phyloP scores from a whole-genome alignment of 768 basidiomycete species.

The Hemileccinum rubropunctum region DNA sequence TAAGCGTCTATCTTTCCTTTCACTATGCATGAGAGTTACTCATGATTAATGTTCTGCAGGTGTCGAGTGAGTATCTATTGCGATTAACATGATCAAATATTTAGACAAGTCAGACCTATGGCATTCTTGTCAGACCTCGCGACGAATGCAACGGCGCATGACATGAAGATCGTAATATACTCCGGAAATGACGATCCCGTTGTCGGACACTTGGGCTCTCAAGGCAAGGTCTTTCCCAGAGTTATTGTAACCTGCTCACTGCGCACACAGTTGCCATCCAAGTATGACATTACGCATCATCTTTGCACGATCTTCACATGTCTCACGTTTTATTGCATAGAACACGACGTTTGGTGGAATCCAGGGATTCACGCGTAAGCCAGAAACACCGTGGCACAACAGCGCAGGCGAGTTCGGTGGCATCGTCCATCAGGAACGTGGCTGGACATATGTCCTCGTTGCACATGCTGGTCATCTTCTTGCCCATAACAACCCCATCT shows the following conservation, averaged over 20 bases:
- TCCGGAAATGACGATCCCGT: constrained; percentile 70
- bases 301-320: neutral
- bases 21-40: neutral
- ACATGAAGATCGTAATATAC: constrained; percentile 51
- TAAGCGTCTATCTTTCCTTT: constrained; percentile 13
- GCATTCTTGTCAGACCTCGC: constrained; percentile 61
- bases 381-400: constrained; percentile 64
- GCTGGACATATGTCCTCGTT: constrained; percentile 45
- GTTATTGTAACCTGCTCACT: constrained; percentile 1
- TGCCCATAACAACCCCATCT: constrained; percentile 30
- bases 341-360: constrained; percentile 81
- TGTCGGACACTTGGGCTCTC: constrained; percentile 57
- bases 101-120: constrained; percentile 45
- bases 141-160: constrained; percentile 52
- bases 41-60: constrained; percentile 18
- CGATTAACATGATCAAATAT: neutral
- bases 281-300: constrained; percentile 24
- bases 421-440: constrained; percentile 70
- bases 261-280: constrained; percentile 48
- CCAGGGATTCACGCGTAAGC: constrained; percentile 67
- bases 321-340: constrained; percentile 29
- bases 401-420: constrained; percentile 57
- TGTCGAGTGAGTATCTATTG: constrained; percentile 27
- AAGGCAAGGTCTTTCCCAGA: constrained; percentile 40
- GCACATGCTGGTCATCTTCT: constrained; percentile 39